Base-by-base conservation (phyloP, 306 rosid genomes). In the Cicer yamashitae region DNA sequence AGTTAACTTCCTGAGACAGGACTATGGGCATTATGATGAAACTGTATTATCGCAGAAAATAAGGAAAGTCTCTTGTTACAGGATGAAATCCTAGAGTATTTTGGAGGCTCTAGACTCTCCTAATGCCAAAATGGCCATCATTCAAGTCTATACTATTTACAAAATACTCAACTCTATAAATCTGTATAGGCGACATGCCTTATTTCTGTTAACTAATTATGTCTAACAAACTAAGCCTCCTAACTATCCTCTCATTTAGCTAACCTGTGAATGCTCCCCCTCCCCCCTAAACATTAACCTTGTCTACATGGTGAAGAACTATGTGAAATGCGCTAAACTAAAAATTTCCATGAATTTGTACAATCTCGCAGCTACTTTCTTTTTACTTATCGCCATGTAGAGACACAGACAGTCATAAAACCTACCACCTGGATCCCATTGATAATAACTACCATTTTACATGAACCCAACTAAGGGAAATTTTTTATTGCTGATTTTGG, bases 1-100 rank as follows among this genome's bases (percentile, higher is more conserved):
- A 45, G 60, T 73, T 45, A 69, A 77, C 61, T 62, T 84, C 54
- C 48, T 69, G 57, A 58, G 73, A 37, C 4, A 11, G 9, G 61
- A 59, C 69, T 17, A 15, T 37, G 13, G 56, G 43, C 47, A n/a
- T 60, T 34, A 60, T 60, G 66, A 60, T 37, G 37, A 30, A 30
- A 30, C 37, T 25, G 18, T 60, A 34, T 12, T 60, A 60, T 12
- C 20, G 7, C 37, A 60, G 67, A 60, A 34, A 37, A 60, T n/a
- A 60, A 34, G 20, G 20, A 34, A 60, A 60, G n/a, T 60, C 17
- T 37, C 43, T 6, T 13, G 67, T 12, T 60, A 8, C 44, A 60
- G 7, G 44, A 34, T 34, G 20, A 37, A 34, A 25, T 25, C 64
- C 41, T 9, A 58, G 40, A 58, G 41, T 58, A 25, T 58, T 58